Base-by-base conservation (phyloP, 495 filamentous ascomycete species). In the Penicillium maclennaniae region DNA sequence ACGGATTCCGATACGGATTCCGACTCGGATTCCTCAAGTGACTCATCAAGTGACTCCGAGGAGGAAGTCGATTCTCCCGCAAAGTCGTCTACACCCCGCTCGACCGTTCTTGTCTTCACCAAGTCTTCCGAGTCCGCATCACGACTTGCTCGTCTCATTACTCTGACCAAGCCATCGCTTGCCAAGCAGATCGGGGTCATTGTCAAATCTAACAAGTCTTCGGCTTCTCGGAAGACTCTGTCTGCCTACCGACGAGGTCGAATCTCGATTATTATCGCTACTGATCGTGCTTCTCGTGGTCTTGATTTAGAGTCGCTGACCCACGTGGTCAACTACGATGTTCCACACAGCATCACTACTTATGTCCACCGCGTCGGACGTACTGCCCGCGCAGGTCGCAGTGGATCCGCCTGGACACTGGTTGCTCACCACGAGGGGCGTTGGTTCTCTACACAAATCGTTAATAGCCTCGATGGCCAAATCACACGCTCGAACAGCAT, bases 281-380 rank as follows among this genome's bases (percentile, higher is more conserved):
- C 93, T 0, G 93, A 98, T 63, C 86, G 92, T 21, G 91, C 92
- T 1, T 87, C 92, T 1, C 88, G 95, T 42, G 93, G 93, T 61
- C 83, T 98, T n/a, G 93, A 98, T 64, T 74, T 96, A 1, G 79
- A 79, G 1, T 79, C 83, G 21, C 76, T 97, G 21, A 83, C 83
- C 21, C 87, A 95, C 57, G 90, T 97, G 10, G 74, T 97, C 60
- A 97, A 97, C 67, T 98, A 98, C 74, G 93, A 97, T 64, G 75
- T 97, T 31, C 95, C 93, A 0, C 79, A 82, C 8, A 87, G 82
- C 53, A 71, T 89, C 21, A 87, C 84, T 4, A 86, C 83, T 16
- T 98, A 97, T 59, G 86, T 97, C 12, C 93, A 98, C 69, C 87
- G 93, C 19, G 90, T 96, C 10, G 93, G 93, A 9, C 83, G 93